Evolutionary conservation across 2,329 filamentous ascomycete species (phyloP).

Genomic region (Claviceps arundinis): DNA sequence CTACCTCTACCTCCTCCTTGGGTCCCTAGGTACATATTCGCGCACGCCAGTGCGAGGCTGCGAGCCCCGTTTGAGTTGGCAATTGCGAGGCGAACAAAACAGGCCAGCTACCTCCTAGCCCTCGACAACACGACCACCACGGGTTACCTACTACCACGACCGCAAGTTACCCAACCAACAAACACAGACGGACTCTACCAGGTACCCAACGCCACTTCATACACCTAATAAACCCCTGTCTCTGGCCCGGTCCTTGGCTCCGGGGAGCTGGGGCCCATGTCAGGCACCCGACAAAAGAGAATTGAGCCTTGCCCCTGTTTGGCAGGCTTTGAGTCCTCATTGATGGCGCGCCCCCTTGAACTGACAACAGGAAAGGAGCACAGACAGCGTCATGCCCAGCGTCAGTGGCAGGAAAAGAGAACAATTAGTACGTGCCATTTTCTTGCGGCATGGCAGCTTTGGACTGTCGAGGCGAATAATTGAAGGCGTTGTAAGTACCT

Average conservation of each 20-base stretch:
- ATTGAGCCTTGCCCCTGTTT: constrained; percentile 3
- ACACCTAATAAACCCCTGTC: constrained; percentile 1
- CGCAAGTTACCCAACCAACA: background rate
- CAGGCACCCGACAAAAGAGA: constrained; percentile 7
- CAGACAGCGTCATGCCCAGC: background rate
- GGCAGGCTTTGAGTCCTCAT: constrained; percentile 1
- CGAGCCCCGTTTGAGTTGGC: background rate
- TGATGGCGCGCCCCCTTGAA: background rate
- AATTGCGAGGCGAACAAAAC: constrained; percentile 2
- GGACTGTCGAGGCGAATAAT: background rate
- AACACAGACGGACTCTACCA: background rate
- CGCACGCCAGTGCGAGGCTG: background rate
- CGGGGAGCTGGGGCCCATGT: constrained; percentile 6
- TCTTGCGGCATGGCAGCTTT: background rate
- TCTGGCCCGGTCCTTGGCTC: constrained; percentile 5
- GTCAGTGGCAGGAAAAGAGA: background rate
- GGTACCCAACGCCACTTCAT: constrained; percentile 1
- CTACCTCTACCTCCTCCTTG: too few relatives aligned
- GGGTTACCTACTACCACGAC: too few relatives aligned
- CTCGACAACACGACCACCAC: background rate
- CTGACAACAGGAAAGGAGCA: background rate
- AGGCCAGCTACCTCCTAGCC: background rate
- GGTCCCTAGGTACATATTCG: background rate
- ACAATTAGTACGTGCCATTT: background rate
- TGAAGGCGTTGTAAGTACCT: background rate